Evolutionary conservation across 1,139 yeast species (phyloP).

Genomic region (Meyerozyma carpophila): DNA sequence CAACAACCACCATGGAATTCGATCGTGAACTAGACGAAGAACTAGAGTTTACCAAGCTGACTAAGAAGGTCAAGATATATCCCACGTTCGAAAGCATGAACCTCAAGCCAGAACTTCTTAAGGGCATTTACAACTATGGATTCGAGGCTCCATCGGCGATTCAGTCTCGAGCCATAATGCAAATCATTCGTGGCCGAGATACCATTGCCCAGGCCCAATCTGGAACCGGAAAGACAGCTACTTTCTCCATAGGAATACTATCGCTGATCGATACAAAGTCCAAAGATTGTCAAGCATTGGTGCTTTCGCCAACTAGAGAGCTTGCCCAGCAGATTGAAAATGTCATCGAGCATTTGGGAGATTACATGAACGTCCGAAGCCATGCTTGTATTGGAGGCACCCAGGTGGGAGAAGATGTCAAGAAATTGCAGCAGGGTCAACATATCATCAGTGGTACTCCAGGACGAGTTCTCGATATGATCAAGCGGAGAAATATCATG

Average conservation of each 20-base stretch:
- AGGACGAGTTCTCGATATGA: constrained; percentile 86
- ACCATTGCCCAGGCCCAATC: constrained; percentile 97
- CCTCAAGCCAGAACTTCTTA: constrained; percentile 58
- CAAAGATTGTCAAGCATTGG: constrained; percentile 74
- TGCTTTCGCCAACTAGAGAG: constrained; percentile 94
- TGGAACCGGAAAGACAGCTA: constrained; percentile 98
- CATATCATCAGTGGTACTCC: constrained; percentile 98
- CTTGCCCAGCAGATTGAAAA: constrained; percentile 84
- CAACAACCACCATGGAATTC: constrained; percentile 23
- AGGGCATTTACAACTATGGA: constrained; percentile 86
- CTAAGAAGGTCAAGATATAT: constrained; percentile 58
- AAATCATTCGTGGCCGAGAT: constrained; percentile 85
- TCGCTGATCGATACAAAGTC: constrained; percentile 68
- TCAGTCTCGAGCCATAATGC: constrained; percentile 91
- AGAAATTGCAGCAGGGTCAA: constrained; percentile 68
- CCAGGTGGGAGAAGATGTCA: constrained; percentile 73
- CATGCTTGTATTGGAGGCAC: constrained; percentile 96
- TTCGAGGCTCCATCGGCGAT: constrained; percentile 94
- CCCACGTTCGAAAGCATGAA: constrained; percentile 76
- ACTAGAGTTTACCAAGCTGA: constrained; percentile 51
- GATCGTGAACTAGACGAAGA: constrained; percentile 54
- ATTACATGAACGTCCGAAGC: constrained; percentile 75
- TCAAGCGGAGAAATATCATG: constrained; percentile 64
- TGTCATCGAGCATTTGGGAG: constrained; percentile 81
- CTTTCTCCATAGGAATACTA: constrained; percentile 87